These are phyloP conservation scores for Glomus cerebriforme DNA, from an alignment of 192 early-diverging fungal species.

Conservation along the genomic window DNA sequence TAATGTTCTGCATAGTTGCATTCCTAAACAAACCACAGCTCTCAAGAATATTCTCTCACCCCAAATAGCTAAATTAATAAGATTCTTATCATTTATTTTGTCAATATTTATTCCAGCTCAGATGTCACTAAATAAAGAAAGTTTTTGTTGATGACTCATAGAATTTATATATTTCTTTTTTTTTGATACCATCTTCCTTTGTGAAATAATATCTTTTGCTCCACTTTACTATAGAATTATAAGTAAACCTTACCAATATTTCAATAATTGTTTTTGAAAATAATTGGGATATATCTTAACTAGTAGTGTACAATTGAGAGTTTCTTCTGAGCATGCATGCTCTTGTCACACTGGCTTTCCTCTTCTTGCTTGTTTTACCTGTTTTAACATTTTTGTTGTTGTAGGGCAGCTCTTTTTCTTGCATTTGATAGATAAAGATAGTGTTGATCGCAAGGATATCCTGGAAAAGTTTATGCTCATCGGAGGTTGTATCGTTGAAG, in stretches of 20 bases:
- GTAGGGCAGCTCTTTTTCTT: constrained; percentile 4
- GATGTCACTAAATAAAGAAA: too few relatives aligned
- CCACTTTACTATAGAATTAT: too few relatives aligned
- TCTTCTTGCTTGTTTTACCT: background rate
- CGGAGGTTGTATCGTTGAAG: background rate
- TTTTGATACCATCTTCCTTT: too few relatives aligned
- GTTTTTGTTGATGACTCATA: too few relatives aligned
- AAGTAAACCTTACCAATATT: background rate
- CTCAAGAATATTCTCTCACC: background rate
- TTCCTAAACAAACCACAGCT: background rate
- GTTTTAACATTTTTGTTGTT: background rate
- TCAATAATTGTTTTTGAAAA: background rate
- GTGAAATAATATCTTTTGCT: too few relatives aligned
- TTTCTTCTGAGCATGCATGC: background rate
- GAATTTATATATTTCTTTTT: too few relatives aligned
- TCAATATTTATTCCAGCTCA: too few relatives aligned
- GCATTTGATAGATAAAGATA: constrained; percentile 7
- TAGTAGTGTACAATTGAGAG: background rate
- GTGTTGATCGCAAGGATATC: background rate
- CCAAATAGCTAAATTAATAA: background rate
- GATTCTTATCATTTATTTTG: too few relatives aligned
- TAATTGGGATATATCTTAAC: background rate
- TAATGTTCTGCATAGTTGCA: background rate
- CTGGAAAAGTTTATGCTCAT: background rate
- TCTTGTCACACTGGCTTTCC: background rate